Evolutionary conservation across 1,284 basidiomycete genomes (phyloP), one percentile per base, ranked within the genome.

Genomic region (Macrocybe sp.): DNA sequence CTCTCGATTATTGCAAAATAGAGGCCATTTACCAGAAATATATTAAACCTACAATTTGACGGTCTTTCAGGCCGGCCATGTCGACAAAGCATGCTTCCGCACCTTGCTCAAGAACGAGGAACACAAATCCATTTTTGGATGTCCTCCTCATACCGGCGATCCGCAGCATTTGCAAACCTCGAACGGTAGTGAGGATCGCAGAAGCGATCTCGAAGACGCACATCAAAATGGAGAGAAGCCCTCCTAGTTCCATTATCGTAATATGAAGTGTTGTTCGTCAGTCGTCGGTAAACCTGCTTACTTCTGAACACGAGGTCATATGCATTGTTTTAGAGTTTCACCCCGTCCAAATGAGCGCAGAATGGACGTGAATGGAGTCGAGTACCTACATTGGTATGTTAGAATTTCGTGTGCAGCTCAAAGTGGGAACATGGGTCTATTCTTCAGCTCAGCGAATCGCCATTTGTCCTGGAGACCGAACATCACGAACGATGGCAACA

Each of bases 401-500:
- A 10, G 34, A n/a, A 8, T 34, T 33, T 22, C 22, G 22, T 22
- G 22, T 22, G 12, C 43, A 44, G n/a, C 33, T 22, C 10, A 44
- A 31, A 34, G 28, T 22, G 7, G 43, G 43, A 28, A 44, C 33
- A n/a, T 44, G 43, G 7, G 29, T 36, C 43, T 44, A 34, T 14
- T 8, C 7, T n/a, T 22, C 22, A 22, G 22, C 22, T 22, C 22
- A 22, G 22, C 22, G 12, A 34, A 4, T 11, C 6, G 6, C 3
- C 28, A 6, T 22, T 14, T 12, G 11, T 10, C 11, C n/a, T 10
- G 7, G 16, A 8, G 11, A 41, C 8, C 22, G 11, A 35, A 5
- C 11, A 35, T 30, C n/a, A 51, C 54, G 7, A 37, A 55, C 52
- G 5, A 36, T 32, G 29, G 53, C 54, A 11, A 55, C 37, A 34